Conservation (phyloP, 192 early-diverging fungal genomes). For the Coemansia sp. region DNA sequence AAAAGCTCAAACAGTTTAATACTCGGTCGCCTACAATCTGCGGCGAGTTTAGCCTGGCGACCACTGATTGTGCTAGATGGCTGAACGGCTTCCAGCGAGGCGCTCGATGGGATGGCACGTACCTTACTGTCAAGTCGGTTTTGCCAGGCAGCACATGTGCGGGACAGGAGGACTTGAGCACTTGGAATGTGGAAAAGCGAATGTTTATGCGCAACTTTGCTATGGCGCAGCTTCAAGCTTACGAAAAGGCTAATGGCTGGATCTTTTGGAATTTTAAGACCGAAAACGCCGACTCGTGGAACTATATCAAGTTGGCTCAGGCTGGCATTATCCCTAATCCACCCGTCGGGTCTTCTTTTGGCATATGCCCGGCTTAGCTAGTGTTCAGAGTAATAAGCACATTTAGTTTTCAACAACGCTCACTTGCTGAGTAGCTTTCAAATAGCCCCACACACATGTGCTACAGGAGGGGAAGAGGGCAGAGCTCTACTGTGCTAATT, state of each 20-base stretch:
- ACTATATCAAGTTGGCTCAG: constrained; percentile 49
- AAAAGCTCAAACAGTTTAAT: constrained; percentile 41
- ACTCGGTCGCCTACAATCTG: constrained; percentile 58
- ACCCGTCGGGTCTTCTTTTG: constrained; percentile 29
- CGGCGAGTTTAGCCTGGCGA: constrained; percentile 74
- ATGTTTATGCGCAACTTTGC: constrained; percentile 57
- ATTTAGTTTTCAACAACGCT: not conserved
- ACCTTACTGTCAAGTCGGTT: constrained; percentile 16
- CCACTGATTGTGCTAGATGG: constrained; percentile 71
- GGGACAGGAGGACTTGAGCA: constrained; percentile 28
- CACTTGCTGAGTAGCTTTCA: constrained; percentile 3
- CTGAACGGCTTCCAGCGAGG: constrained; percentile 66
- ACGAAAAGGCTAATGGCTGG: constrained; percentile 59
- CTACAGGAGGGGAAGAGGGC: not conserved
- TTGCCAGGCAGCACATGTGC: constrained; percentile 16
- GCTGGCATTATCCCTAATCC: constrained; percentile 49
- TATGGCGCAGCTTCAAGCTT: constrained; percentile 64
- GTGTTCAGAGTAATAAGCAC: not conserved
- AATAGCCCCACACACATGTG: not conserved
- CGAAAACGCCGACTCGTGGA: constrained; percentile 56
- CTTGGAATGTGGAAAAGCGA: constrained; percentile 53
- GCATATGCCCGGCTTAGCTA: constrained; percentile 18
- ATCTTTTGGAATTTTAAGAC: constrained; percentile 66
- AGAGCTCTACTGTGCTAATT: not conserved
- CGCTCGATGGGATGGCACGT: constrained; percentile 68